Conservation (phyloP, 2,329 filamentous ascomycete genomes). For the Pseudogymnoascus sp. region DNA sequence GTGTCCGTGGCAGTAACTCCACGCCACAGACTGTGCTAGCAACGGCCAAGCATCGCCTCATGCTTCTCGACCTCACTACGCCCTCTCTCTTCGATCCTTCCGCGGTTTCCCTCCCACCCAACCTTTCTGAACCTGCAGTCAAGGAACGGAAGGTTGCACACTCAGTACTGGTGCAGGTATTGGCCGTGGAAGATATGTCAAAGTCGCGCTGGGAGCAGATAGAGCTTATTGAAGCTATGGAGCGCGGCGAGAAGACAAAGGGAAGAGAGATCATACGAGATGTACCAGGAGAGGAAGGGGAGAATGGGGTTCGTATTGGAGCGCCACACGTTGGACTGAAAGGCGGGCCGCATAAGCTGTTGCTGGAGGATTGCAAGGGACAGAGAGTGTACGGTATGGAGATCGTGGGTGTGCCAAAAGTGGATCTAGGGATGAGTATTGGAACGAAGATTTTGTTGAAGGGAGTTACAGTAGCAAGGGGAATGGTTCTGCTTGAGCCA, state of each 20-base stretch:
- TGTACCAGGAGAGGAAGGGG: constrained; percentile 40
- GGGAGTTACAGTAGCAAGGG: constrained; percentile 62
- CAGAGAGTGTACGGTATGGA: constrained; percentile 66
- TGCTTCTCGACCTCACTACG: constrained; percentile 66
- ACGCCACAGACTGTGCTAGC: constrained; percentile 66
- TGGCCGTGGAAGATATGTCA: constrained; percentile 78
- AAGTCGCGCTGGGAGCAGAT: constrained; percentile 79
- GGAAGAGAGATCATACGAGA: constrained; percentile 79
- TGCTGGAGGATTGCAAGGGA: constrained; percentile 72
- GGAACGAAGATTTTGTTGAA: constrained; percentile 74
- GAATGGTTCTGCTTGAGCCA: constrained; percentile 70
- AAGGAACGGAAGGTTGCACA: constrained; percentile 49
- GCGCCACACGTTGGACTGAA: background rate
- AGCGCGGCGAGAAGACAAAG: constrained; percentile 63
- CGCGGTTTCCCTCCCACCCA: constrained; percentile 46
- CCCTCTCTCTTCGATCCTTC: constrained; percentile 42
- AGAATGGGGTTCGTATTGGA: constrained; percentile 12
- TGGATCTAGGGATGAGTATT: constrained; percentile 62
- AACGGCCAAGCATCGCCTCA: constrained; percentile 71
- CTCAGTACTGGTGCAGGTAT: constrained; percentile 68
- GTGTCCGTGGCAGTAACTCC: constrained; percentile 33
- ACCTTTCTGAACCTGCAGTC: constrained; percentile 44
- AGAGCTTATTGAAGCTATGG: constrained; percentile 66
- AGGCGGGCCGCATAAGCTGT: constrained; percentile 61
- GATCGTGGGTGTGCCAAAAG: constrained; percentile 52